Base-by-base conservation (phyloP, 2,329 filamentous ascomycete species). In the Diaporthe aspalathi region DNA sequence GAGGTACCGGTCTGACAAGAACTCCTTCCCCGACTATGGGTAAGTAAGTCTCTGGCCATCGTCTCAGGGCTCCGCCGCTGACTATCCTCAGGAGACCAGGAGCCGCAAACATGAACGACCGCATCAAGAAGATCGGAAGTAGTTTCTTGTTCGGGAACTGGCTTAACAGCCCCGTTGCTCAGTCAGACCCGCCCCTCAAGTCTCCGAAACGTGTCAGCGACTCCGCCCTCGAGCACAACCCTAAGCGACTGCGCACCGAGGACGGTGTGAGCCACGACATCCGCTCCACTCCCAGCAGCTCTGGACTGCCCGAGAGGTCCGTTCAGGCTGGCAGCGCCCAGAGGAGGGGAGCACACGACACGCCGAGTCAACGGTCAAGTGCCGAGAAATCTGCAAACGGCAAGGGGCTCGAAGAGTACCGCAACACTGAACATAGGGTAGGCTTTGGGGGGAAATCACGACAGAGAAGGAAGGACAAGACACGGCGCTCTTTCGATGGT, bases 11-110 rank as follows among this genome's bases (percentile, higher is more conserved):
- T 83, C 81, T 70, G 73, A 79, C 71, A 78, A 78, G 73, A 77
- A 79, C 75, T 82, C 80, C 72, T 81, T 82, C 74, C 82, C 82
- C 65, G 82, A 83, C 76, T 84, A 83, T 83, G 81, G 80, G 82
- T 83, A 80, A 49, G 82, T 83, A 80, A 49, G 76, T 68, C 29
- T 27, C 38, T 12, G 20, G n/a, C 50, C 17, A 9, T 29, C 35
- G 17, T 32, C 72, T 72, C 70, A 73, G 62, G 57, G 62, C 57
- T 47, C 35, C 7, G 12, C 29, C 6, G 56, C 62, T 54, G 27
- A 56, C 38, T 38, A 67, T 67, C 38, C 32, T 14, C 67, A 71
- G 69, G 75, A 70, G 14, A 20, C 43, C 66, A 38, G 22, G 45
- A 60, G 66, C 40, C 43, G 67, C 20, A 54, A 70, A 35, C 24